Conservation (phyloP, 768 basidiomycete species). For the Sarcodon aspratus region DNA sequence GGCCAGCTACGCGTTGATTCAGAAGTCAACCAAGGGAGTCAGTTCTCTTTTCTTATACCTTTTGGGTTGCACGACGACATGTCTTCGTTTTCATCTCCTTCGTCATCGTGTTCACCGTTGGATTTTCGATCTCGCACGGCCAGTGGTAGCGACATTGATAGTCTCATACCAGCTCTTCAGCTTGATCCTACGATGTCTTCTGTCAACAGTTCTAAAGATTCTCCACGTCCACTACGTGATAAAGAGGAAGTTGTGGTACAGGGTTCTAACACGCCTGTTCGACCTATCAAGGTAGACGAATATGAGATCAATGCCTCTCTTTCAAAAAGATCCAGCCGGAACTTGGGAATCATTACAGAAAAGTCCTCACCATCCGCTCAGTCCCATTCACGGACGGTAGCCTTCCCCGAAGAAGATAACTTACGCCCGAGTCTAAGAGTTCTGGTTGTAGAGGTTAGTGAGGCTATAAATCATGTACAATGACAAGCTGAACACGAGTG, state of each 20-base stretch:
- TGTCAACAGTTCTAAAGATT: neutral
- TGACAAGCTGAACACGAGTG: slow-evolving; percentile 1
- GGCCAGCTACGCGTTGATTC: slow-evolving; percentile 77
- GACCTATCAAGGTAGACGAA: slow-evolving; percentile 25
- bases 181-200: slow-evolving; percentile 20
- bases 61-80: slow-evolving; percentile 29
- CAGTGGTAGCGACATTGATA: slow-evolving; percentile 16
- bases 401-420: neutral
- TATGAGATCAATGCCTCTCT: slow-evolving; percentile 3
- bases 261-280: slow-evolving; percentile 19
- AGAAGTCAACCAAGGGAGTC: slow-evolving; percentile 49
- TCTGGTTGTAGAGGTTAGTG: slow-evolving; percentile 55
- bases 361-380: neutral
- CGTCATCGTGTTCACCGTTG: slow-evolving; percentile 2
- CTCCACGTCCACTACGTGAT: neutral
- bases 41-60: slow-evolving; percentile 64
- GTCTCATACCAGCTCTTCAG: slow-evolving; percentile 37
- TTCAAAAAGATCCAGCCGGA: no score
- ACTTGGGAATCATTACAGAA: neutral
- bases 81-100: slow-evolving; percentile 1
- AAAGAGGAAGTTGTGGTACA: slow-evolving; percentile 14
- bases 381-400: neutral
- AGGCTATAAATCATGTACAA: neutral
- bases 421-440: slow-evolving; percentile 27
- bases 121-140: slow-evolving; percentile 16